Conservation (phyloP, 2,329 filamentous ascomycete genomes). For the Ophiostoma perfectum region DNA sequence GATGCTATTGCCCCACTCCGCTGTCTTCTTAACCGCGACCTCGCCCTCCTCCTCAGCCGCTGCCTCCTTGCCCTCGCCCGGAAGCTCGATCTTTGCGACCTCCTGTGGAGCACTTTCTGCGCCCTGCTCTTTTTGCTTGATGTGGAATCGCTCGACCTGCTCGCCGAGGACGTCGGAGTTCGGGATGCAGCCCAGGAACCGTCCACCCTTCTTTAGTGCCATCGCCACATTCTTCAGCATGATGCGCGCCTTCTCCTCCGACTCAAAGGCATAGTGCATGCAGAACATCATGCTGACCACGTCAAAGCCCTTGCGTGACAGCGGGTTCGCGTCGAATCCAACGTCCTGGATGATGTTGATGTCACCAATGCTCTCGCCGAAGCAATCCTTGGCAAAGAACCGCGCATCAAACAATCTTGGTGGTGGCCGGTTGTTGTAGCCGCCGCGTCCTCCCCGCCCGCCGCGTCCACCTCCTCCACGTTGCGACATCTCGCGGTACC, state of each 20-base stretch:
- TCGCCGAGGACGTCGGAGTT: constrained; percentile 86
- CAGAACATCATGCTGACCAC: constrained; percentile 99
- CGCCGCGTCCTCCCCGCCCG: constrained; percentile 50
- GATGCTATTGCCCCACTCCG: constrained; percentile 88
- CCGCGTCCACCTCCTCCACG: constrained; percentile 45
- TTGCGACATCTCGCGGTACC: constrained; percentile 68
- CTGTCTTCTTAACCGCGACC: constrained; percentile 56
- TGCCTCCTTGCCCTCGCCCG: constrained; percentile 31
- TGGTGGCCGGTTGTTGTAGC: constrained; percentile 44
- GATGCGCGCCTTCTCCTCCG: constrained; percentile 76
- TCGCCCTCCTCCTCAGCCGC: constrained; percentile 39
- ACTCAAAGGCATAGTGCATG: constrained; percentile 98
- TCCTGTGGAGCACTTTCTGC: constrained; percentile 36
- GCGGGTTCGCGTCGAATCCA: constrained; percentile 74
- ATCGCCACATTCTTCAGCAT: constrained; percentile 94
- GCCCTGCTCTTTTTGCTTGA: constrained; percentile 34
- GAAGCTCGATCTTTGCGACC: constrained; percentile 30
- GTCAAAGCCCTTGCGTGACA: constrained; percentile 77
- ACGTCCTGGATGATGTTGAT: constrained; percentile 78
- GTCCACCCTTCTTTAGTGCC: constrained; percentile 84
- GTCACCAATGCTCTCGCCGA: constrained; percentile 74
- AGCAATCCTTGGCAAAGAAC: constrained; percentile 90
- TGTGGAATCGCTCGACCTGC: constrained; percentile 70
- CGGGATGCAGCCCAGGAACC: constrained; percentile 93
- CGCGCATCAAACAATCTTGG: constrained; percentile 72